Base-by-base conservation (phyloP, 306 rosid genomes). In the Ormosia semicastrata region DNA sequence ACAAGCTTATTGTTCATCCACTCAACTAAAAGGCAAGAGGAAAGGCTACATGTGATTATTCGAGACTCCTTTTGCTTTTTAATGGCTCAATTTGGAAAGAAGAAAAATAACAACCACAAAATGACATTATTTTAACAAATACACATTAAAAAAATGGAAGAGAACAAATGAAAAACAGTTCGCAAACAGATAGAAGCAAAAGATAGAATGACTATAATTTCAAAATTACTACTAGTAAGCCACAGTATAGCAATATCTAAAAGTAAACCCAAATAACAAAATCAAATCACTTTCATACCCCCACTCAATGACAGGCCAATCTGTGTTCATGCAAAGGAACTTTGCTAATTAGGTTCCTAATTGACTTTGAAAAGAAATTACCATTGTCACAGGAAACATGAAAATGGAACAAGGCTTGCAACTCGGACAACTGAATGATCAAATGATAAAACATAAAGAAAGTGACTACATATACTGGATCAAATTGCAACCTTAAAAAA, bases 381-480 rank as follows among this genome's bases (percentile, higher is more conserved):
- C 86, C 86, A 86, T 74, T 57, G 71, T 60, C 66, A 82, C 43
- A 72, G 83, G 83, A 76, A 78, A 86, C 78, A 82, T 82, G 82
- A 59, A 86, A 85, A 85, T 76, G 83, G 86, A 85, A 82, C 76
- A 86, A 75, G 82, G 86, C 86, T 78, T 71, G 89, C 79, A 75
- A 83, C 82, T 58, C 76, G 73, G 65, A 79, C 83, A 82, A 86
- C 86, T 75, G 84, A 71, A 85, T 83, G 88, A 70, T 84, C 72
- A 85, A 72, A 89, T 84, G 57, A 79, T 81, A 83, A 78, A 81
- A 79, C 77, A 76, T 72, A 81, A 71, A 75, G 82, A 69, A 71
- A 83, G 82, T 76, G 82, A 75, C 85, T 69, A 83, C 57, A 68
- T 77, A 66, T 62, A 84, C 44, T 32, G 67, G 62, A 78, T 44